Conservation (phyloP, 352 stramenopile species). For the Chrysophaeum taylorii region DNA sequence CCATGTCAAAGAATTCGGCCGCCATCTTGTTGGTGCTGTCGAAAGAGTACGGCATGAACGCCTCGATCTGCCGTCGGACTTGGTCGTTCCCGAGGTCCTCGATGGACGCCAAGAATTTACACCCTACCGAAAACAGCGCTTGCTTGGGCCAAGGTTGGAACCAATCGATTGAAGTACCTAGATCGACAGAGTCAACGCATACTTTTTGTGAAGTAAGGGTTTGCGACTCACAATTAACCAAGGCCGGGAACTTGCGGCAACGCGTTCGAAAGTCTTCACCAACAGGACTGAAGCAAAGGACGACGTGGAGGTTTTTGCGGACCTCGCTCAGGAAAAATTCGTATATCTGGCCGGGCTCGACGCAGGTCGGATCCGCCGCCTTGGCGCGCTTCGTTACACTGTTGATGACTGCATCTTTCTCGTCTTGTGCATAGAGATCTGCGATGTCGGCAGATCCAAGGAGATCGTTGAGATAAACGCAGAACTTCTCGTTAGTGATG, state of each 20-base stretch:
- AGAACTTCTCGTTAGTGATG: conserved; percentile 78
- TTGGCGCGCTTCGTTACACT: conserved; percentile 19
- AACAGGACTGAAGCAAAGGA: conserved; percentile 81
- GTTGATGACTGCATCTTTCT: conserved; percentile 22
- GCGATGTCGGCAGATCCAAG: conserved; percentile 81
- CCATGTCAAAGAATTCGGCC: conserved; percentile 60
- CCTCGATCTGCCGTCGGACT: conserved; percentile 37
- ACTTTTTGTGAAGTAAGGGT: too few species aligned
- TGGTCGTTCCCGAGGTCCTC: conserved; percentile 20
- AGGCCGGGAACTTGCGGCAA: conserved; percentile 81
- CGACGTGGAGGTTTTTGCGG: conserved; percentile 80
- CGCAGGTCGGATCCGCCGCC: conserved; percentile 3
- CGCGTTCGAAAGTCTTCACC: conserved; percentile 75
- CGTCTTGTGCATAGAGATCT: conserved; percentile 62
- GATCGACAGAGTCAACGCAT: too few species aligned
- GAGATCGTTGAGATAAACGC: conserved; percentile 88
- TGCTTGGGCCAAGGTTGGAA: conserved; percentile 88
- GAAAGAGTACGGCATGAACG: conserved; percentile 81
- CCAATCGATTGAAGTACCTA: conserved; percentile 85
- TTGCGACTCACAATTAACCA: conserved; percentile 88
- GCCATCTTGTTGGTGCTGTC: conserved; percentile 65
- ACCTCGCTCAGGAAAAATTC: conserved; percentile 69
- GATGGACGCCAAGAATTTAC: conserved; percentile 62
- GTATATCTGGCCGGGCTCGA: conserved; percentile 37
- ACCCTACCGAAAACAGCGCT: conserved; percentile 74